Conservation (phyloP, 495 filamentous ascomycete genomes). For the Podospora pseudocomata region DNA sequence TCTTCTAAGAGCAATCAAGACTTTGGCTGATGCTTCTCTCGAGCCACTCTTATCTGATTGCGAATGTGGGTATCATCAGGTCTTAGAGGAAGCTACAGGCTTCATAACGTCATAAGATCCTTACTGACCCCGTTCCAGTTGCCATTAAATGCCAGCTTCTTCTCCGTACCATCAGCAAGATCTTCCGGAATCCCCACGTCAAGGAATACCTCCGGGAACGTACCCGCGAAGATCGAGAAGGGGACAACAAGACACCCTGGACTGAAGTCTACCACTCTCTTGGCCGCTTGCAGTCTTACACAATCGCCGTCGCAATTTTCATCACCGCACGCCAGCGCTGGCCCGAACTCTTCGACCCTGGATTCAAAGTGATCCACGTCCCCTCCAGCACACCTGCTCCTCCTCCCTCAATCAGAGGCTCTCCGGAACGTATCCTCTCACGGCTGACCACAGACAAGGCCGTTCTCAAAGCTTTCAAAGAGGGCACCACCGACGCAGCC, state of each 20-base stretch:
- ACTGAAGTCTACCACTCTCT: conserved; percentile 17
- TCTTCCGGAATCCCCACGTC: conserved; percentile 1
- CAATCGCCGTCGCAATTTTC: conserved; percentile 18
- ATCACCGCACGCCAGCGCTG: conserved; percentile 13
- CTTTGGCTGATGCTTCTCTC: no score
- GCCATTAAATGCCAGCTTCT: neutral
- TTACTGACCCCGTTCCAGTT: conserved; percentile 3
- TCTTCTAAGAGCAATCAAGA: no score
- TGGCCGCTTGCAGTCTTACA: conserved; percentile 23
- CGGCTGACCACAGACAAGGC: no score
- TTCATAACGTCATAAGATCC: no score
- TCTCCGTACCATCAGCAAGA: conserved; percentile 6
- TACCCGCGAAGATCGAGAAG: conserved; percentile 1
- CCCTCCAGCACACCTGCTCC: conserved; percentile 12
- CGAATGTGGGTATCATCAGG: conserved; percentile 9
- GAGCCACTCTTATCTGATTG: neutral
- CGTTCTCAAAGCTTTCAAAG: no score
- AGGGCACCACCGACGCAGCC: no score
- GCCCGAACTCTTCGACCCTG: conserved; percentile 20
- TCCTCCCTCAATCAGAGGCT: no score
- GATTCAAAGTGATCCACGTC: conserved; percentile 17
- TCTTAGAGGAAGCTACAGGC: no score
- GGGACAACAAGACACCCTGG: conserved; percentile 17
- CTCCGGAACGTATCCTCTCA: no score
- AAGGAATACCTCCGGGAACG: conserved; percentile 14